Percentiles rank a stretch among this genome's conserved stretches.
phyloP scores from a whole-genome alignment of 768 basidiomycete genomes.

The Lyophyllum semitale region DNA sequence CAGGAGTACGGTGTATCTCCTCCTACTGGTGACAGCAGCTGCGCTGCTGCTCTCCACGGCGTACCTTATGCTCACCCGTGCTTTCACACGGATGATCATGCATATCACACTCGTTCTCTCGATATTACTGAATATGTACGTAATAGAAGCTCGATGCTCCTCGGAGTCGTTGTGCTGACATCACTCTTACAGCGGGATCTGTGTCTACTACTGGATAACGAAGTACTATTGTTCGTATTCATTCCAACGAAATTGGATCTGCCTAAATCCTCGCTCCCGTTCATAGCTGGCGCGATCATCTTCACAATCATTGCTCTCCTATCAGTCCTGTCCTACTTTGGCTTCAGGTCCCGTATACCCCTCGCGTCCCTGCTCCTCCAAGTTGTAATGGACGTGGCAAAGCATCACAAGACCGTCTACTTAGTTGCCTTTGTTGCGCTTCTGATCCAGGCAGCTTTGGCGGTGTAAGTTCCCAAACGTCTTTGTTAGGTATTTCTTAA shows the following conservation, averaged over 20 bases:
- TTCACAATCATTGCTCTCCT: slow-evolving; percentile 80
- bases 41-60: slow-evolving; percentile 64
- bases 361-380: slow-evolving; percentile 78
- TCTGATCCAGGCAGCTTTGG: slow-evolving; percentile 68
- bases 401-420: slow-evolving; percentile 69
- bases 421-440: slow-evolving; percentile 73
- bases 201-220: slow-evolving; percentile 74
- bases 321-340: slow-evolving; percentile 75
- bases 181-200: slow-evolving; percentile 55
- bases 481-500: slow-evolving; percentile 1
- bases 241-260: background rate
- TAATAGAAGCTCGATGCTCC: background rate
- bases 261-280: background rate
- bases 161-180: background rate
- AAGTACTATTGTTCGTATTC: slow-evolving; percentile 62
- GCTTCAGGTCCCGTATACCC: slow-evolving; percentile 72
- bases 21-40: slow-evolving; percentile 71
- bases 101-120: slow-evolving; percentile 71
- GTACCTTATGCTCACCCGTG: slow-evolving; percentile 71
- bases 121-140: slow-evolving; percentile 65
- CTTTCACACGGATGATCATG: slow-evolving; percentile 76
- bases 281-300: slow-evolving; percentile 76
- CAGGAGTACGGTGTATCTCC: slow-evolving; percentile 76
- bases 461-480: slow-evolving; percentile 49
- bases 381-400: slow-evolving; percentile 78